Percentiles rank a stretch among this genome's conserved stretches.
phyloP scores from a whole-genome alignment of 164 flowering plant species.

The Liriodendron chinense region DNA sequence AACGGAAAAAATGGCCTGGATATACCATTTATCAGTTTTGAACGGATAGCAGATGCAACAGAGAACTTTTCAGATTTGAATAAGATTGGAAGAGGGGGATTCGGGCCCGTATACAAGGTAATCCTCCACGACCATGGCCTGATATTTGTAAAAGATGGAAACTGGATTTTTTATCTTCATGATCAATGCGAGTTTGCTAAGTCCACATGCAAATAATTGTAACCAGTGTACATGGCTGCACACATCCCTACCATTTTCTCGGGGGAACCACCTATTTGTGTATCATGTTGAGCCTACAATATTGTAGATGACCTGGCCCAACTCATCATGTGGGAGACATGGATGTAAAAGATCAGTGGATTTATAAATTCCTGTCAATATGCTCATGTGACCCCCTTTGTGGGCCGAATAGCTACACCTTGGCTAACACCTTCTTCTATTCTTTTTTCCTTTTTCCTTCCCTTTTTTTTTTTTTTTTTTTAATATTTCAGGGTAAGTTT shows the following conservation, averaged over 20 bases:
- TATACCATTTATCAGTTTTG: not conserved
- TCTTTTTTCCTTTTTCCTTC: no score
- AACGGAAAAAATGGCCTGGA: not conserved
- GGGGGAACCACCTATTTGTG: not conserved
- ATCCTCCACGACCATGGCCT: no score
- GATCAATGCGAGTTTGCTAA: not conserved
- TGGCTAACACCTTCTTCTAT: no score
- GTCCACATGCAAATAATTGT: not conserved
- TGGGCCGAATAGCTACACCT: no score
- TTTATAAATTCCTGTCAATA: no score
- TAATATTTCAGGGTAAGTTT: conserved; percentile 11
- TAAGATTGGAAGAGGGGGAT: conserved; percentile 10
- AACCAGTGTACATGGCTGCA: not conserved
- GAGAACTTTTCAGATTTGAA: conserved; percentile 1
- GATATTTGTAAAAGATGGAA: no score
- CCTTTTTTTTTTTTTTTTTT: not conserved
- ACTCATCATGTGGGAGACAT: no score
- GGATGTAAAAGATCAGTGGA: no score
- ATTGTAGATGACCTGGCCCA: no score
- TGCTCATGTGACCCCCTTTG: no score
- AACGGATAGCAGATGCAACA: not conserved
- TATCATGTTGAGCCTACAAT: no score
- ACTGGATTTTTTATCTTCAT: not conserved
- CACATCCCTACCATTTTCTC: not conserved
- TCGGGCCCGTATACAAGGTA: conserved; percentile 8